Base-by-base conservation (phyloP, 2,329 filamentous ascomycete genomes). In the Aaosphaeria pasadenensis region DNA sequence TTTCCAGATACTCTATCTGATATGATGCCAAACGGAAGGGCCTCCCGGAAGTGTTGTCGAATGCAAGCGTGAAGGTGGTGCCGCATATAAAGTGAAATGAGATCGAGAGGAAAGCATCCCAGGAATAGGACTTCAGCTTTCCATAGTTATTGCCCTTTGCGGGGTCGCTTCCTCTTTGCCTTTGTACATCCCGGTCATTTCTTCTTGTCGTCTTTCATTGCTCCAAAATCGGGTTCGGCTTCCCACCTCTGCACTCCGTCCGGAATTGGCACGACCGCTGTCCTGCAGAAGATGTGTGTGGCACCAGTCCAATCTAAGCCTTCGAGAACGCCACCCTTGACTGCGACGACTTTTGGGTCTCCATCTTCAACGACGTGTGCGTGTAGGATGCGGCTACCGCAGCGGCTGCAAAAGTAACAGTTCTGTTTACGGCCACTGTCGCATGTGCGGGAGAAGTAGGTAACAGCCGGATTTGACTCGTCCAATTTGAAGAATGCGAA, bases 251-350 rank as follows among this genome's bases (percentile, higher is more conserved):
- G 81, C 30, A 77, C 78, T 7, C 82, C 80, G 57, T 86, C 83
- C 2, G 85, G 85, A 53, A 88, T 87, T 32, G 84, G 81, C 13
- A 87, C 76, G 75, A 88, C 84, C 55, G 85, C 85, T 39, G 76
- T 78, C 58, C 82, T 82, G 17, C 82, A 85, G 80, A 82, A 88
- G 57, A 88, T 83, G 71, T 89, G 85, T 54, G 81, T 80, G 7
- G 52, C 59, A 6, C 50, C 52, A 35, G 38, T 53, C 60, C 58
- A 64, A 5, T 65, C 53, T 17, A 88, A 70, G 1, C 79, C 83
- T 5, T 83, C 77, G 41, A 89, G 74, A 59, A 85, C 86, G 38
- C 84, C 85, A 7, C 81, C 85, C 61, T 88, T 88, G 41, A 89
- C 77, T 11, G 81, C 82, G 38, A 86, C 78, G 1, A 54, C 48